phyloP scores from a whole-genome alignment of 192 early-diverging fungal species.

The Coemansia erecta region DNA sequence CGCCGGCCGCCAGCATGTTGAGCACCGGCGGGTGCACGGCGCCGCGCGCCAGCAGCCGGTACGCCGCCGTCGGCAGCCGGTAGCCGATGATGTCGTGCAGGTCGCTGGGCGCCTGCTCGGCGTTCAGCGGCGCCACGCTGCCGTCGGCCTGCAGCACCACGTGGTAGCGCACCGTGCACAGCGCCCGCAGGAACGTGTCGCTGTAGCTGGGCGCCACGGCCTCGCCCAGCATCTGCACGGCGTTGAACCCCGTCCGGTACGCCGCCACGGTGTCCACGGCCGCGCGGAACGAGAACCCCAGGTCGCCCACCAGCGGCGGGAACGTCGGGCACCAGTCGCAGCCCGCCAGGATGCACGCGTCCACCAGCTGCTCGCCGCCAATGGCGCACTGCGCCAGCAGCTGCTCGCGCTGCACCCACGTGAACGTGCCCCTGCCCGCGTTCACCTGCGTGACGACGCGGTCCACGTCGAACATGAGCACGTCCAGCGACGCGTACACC shows the following conservation, averaged over 20 bases:
- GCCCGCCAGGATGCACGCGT: conserved; percentile 78
- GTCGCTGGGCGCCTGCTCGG: conserved; percentile 65
- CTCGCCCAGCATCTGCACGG: conserved; percentile 64
- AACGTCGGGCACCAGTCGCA: conserved; percentile 74
- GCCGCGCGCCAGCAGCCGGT: conserved; percentile 68
- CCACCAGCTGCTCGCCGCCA: conserved; percentile 68
- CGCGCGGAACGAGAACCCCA: conserved; percentile 67
- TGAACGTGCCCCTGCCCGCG: conserved; percentile 62
- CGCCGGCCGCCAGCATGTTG: conserved; percentile 64
- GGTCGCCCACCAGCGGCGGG: conserved; percentile 59
- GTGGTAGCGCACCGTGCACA: conserved; percentile 70
- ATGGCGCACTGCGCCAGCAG: conserved; percentile 61
- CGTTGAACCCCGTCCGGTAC: conserved; percentile 71
- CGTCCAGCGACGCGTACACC: conserved; percentile 67
- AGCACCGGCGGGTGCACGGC: conserved; percentile 63
- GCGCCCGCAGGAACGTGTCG: conserved; percentile 68
- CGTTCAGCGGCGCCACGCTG: conserved; percentile 62
- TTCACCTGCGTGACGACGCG: conserved; percentile 66
- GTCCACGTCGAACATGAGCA: conserved; percentile 76
- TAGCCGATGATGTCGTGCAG: conserved; percentile 81
- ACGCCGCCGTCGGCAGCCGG: conserved; percentile 67
- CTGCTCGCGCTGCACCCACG: conserved; percentile 61
- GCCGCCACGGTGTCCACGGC: conserved; percentile 65
- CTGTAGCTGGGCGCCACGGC: conserved; percentile 63
- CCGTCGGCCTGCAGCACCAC: conserved; percentile 71